phyloP scores from a whole-genome alignment of 495 filamentous ascomycete species.

The Trichoderma erinaceum region DNA sequence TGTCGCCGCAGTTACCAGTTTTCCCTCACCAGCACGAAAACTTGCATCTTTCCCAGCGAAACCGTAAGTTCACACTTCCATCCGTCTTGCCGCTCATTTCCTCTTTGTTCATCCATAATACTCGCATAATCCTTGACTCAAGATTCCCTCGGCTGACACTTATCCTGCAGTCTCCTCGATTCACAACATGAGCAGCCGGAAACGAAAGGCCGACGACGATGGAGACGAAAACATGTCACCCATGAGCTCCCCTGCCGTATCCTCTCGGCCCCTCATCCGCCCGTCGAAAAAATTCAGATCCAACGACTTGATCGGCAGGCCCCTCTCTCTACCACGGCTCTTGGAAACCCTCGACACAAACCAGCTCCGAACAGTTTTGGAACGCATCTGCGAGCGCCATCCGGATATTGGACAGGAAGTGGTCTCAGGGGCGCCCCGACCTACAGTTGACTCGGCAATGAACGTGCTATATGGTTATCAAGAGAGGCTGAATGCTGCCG shows the following conservation, averaged over 20 bases:
- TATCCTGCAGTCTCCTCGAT: conserved; percentile 48
- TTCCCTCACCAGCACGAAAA: conserved; percentile 73
- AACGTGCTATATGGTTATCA: conserved; percentile 78
- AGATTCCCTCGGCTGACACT: conserved; percentile 8
- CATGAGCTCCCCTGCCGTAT: conserved; percentile 65
- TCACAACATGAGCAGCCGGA: conserved; percentile 51
- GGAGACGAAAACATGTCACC: conserved; percentile 80
- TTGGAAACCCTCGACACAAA: conserved; percentile 84
- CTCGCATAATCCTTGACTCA: neutral
- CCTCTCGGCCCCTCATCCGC: conserved; percentile 55
- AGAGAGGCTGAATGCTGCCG: conserved; percentile 64
- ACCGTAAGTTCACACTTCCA: conserved; percentile 53
- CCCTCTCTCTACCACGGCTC: conserved; percentile 73
- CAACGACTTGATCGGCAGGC: conserved; percentile 67
- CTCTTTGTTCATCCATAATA: conserved; percentile 11
- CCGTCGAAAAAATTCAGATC: conserved; percentile 54
- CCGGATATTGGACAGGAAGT: conserved; percentile 77
- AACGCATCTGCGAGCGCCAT: conserved; percentile 82
- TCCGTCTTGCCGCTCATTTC: conserved; percentile 15
- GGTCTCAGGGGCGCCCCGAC: conserved; percentile 75
- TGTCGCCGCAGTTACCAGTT: conserved; percentile 54
- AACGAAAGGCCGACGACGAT: conserved; percentile 87
- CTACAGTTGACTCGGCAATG: conserved; percentile 72
- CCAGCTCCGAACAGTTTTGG: conserved; percentile 74
- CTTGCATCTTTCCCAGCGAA: conserved; percentile 61